These are phyloP conservation scores for Barbarea vulgaris DNA, from an alignment of 345 rosid species.

Conservation along the genomic window DNA sequence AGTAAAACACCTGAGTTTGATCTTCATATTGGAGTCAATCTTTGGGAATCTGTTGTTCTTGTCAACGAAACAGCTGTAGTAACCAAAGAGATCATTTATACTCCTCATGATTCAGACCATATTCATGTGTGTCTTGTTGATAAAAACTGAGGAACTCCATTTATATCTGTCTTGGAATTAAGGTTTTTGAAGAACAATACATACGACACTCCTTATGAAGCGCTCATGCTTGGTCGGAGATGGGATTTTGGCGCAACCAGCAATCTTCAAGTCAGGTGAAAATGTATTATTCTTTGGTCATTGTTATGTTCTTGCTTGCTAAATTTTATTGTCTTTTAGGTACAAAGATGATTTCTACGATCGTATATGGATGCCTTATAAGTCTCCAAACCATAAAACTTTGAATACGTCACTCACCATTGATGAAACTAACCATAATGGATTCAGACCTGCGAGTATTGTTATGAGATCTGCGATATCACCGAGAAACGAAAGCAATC, in stretches of 20 bases:
- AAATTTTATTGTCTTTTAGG: not conserved
- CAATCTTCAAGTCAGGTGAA: conserved; percentile 36
- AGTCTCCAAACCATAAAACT: not conserved
- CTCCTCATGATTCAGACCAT: conserved; percentile 4
- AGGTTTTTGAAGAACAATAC: not conserved
- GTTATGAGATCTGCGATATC: conserved; percentile 43
- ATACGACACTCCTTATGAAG: conserved; percentile 18
- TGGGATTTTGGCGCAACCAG: conserved; percentile 29
- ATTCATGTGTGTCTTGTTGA: conserved; percentile 25
- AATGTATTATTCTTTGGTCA: not conserved
- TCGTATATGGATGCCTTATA: not conserved
- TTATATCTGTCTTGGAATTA: conserved; percentile 20
- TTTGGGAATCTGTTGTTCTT: conserved; percentile 37
- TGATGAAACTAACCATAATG: conserved; percentile 23
- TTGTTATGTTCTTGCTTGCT: not conserved
- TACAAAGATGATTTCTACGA: conserved; percentile 36
- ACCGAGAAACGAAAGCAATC: conserved; percentile 27
- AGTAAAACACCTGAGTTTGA: conserved; percentile 32
- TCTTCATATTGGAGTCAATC: conserved; percentile 33
- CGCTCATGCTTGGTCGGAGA: conserved; percentile 24
- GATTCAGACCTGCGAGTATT: conserved; percentile 25
- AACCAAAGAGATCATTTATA: conserved; percentile 24
- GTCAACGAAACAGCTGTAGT: conserved; percentile 18
- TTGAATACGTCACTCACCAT: conserved; percentile 3
- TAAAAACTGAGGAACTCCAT: conserved; percentile 22